phyloP scores from a whole-genome alignment of 2,329 filamentous ascomycete species.

The Tetracladium maxilliforme region DNA sequence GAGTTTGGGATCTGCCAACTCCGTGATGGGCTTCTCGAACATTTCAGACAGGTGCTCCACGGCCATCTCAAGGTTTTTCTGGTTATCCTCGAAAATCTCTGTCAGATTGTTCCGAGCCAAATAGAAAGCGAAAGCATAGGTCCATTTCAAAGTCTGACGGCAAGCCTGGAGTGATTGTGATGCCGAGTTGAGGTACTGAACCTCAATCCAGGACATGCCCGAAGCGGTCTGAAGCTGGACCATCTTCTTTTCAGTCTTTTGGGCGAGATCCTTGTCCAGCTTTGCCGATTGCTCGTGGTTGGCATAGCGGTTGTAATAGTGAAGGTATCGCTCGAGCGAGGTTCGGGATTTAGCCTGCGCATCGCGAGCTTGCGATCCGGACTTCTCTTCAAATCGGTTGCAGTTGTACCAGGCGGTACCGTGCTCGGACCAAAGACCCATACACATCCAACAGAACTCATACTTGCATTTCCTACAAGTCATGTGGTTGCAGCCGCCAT shows the following conservation, averaged over 20 bases:
- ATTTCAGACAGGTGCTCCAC: constrained; percentile 96
- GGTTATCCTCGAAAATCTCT: constrained; percentile 96
- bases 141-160: constrained; percentile 98
- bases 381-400: constrained; percentile 94
- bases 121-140: constrained; percentile 96
- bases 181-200: constrained; percentile 88
- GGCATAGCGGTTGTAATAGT: constrained; percentile 98
- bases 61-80: constrained; percentile 93
- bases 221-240: constrained; percentile 85
- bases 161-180: constrained; percentile 91
- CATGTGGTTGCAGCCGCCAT: constrained; percentile 96
- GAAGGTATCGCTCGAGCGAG: constrained; percentile 87
- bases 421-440: constrained; percentile 97
- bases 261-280: constrained; percentile 87
- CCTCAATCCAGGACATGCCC: constrained; percentile 97
- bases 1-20: constrained; percentile 72
- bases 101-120: constrained; percentile 91
- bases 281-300: constrained; percentile 98
- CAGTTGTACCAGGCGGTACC: constrained; percentile 99
- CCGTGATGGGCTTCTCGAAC: constrained; percentile 93
- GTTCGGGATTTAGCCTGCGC: constrained; percentile 83
- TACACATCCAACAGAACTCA: constrained; percentile 99
- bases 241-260: constrained; percentile 99
- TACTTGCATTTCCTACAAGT: constrained; percentile 91
- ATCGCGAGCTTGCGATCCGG: constrained; percentile 76